Base-by-base conservation (phyloP, 2,329 filamentous ascomycete species). In the Coniella vitis region DNA sequence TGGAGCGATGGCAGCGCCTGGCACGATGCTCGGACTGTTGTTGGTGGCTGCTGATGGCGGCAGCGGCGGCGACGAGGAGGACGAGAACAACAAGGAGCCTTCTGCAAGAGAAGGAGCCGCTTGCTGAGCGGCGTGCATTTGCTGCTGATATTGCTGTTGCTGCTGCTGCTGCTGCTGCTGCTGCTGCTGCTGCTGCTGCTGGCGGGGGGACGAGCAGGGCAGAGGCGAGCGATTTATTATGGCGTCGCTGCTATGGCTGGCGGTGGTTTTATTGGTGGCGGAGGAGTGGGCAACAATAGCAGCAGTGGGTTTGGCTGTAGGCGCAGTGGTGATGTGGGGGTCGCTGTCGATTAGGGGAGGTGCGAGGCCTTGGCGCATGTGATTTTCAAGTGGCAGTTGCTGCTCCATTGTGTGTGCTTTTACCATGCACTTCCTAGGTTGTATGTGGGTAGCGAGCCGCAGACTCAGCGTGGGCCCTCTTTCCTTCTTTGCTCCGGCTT, bases 301-400 rank as follows among this genome's bases (percentile, higher is more conserved):
- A 10, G 25, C 25, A 5, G n/a, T n/a, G n/a, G 36, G 32, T 10
- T 14, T 36, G n/a, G 39, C 12, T 38, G 29, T 50, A 43, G 21
- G 22, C 29, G 40, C 40, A n/a, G 25, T 29, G 25, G 25, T 29
- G 25, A 29, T 29, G 25, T 29, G 25, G 25, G 25, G 25, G 44
- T 25, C 39, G 44, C 21, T 42, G 42, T 22, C 35, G 45, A 21
- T 51, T 38, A 58, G 54, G 52, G 57, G 61, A 51, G 58, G 58
- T 47, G 62, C 58, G 57, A 70, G 65, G 25, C 25, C 25, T 29
- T 5, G 25, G 25, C 43, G 52, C 70, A 74, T 72, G 69, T 73
- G 72, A 72, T 67, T 67, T 69, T 69, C 65, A n/a, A n/a, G n/a
- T n/a, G n/a, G n/a, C 70, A 22, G 37, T 12, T 45, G 49, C 21